Evolutionary conservation across 805 yeast species (phyloP).

Genomic region (Kodamaea kaohsiungensis): DNA sequence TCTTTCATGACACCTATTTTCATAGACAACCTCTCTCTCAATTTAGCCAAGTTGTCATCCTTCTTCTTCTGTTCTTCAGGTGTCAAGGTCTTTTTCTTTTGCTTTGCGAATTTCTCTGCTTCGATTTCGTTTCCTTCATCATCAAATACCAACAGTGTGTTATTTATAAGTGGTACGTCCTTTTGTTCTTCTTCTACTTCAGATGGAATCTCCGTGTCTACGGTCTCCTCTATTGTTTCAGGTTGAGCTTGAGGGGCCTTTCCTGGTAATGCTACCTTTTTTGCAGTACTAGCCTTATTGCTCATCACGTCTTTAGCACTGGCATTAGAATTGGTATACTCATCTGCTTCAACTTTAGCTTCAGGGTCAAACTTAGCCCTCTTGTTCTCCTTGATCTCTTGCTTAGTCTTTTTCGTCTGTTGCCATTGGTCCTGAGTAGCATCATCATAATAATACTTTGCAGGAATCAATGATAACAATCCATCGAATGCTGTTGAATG

Average conservation of each 20-base stretch:
- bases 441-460: slow-evolving; percentile 90
- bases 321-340: slow-evolving; percentile 40
- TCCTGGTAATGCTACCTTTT: slow-evolving; percentile 44
- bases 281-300: slow-evolving; percentile 55
- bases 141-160: slow-evolving; percentile 54
- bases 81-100: slow-evolving; percentile 29
- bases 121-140: slow-evolving; percentile 64
- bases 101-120: slow-evolving; percentile 12
- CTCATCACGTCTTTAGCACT: slow-evolving; percentile 63
- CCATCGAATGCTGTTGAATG: slow-evolving; percentile 88
- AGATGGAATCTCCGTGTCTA: background rate
- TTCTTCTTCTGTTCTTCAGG: slow-evolving; percentile 53
- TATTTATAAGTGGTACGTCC: slow-evolving; percentile 13
- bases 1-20: slow-evolving; percentile 71
- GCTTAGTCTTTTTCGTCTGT: slow-evolving; percentile 72
- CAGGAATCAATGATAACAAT: slow-evolving; percentile 85
- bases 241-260: slow-evolving; percentile 14
- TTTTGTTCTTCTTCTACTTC: slow-evolving; percentile 8
- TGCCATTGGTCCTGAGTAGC: slow-evolving; percentile 91
- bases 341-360: slow-evolving; percentile 43
- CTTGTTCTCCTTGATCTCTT: slow-evolving; percentile 60
- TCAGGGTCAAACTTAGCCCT: slow-evolving; percentile 77
- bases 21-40: slow-evolving; percentile 76
- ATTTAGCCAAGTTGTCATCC: slow-evolving; percentile 58
- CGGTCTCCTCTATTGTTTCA: slow-evolving; percentile 12